Evolutionary conservation across 768 basidiomycete species (phyloP).

Genomic region (Lactarius indigo): DNA sequence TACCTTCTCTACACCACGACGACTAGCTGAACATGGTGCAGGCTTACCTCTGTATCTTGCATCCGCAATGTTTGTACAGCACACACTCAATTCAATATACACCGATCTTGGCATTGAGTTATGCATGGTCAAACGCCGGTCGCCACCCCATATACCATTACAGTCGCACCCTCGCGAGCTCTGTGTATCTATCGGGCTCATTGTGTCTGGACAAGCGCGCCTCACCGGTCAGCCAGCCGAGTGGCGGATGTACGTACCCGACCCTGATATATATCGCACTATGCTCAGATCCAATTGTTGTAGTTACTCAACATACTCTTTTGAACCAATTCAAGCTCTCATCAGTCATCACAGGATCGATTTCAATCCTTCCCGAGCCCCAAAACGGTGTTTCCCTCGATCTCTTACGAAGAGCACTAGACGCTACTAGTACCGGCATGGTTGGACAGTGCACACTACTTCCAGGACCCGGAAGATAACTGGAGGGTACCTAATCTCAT

Average conservation of each 20-base stretch:
- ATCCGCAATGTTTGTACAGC: conserved; percentile 64
- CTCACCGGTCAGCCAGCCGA: conserved; percentile 60
- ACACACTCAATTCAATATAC: conserved; percentile 73
- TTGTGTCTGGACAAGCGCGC: conserved; percentile 55
- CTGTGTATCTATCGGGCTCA: conserved; percentile 50
- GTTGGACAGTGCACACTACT: background rate
- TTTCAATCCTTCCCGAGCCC: conserved; percentile 73
- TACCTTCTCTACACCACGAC: background rate
- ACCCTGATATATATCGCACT: conserved; percentile 3
- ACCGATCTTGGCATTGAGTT: conserved; percentile 58
- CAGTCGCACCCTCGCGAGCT: conserved; percentile 22
- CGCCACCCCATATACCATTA: conserved; percentile 27
- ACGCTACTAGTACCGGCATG: background rate
- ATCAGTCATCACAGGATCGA: conserved; percentile 64
- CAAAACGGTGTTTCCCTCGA: conserved; percentile 63
- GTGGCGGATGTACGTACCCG: conserved; percentile 65
- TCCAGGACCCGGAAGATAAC: background rate
- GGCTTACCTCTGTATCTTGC: conserved; percentile 72
- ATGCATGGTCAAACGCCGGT: conserved; percentile 39
- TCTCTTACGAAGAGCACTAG: conserved; percentile 43
- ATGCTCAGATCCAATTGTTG: background rate
- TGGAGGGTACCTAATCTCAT: background rate
- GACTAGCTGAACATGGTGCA: conserved; percentile 28
- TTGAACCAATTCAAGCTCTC: conserved; percentile 63
- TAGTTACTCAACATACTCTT: conserved; percentile 70